Conservation (phyloP, 345 rosid genomes). For the Aquilaria sinensis region DNA sequence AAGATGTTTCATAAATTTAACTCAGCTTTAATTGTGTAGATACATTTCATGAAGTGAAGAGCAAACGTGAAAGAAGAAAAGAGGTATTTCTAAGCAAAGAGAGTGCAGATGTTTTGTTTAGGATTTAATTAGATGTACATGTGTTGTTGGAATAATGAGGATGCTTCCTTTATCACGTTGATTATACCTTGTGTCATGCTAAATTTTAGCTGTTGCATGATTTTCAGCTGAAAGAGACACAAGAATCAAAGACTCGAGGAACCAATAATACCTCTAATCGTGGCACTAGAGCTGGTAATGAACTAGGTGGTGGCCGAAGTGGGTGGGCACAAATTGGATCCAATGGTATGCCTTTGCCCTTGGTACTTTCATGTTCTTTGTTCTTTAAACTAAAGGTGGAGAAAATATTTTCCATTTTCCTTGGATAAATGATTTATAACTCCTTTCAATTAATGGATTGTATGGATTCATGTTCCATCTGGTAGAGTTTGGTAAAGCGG, state of each 20-base stretch:
- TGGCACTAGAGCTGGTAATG: constrained; percentile 20
- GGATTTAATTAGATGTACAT: neutral
- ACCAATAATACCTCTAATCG: constrained; percentile 11
- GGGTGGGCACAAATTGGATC: constrained; percentile 11
- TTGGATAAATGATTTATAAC: too few species aligned
- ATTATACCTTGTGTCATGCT: neutral
- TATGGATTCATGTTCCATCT: constrained; percentile 14
- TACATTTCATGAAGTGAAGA: constrained; percentile 58
- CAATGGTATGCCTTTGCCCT: constrained; percentile 26
- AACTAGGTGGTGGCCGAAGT: constrained; percentile 17
- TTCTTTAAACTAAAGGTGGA: constrained; percentile 5
- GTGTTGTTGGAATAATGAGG: neutral
- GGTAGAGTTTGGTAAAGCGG: constrained; percentile 33
- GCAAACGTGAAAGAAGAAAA: constrained; percentile 55
- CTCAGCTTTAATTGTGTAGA: constrained; percentile 28
- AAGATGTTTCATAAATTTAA: constrained; percentile 2
- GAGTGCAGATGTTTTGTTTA: neutral
- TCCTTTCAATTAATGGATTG: too few species aligned
- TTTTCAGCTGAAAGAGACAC: constrained; percentile 35
- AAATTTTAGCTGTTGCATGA: constrained; percentile 1
- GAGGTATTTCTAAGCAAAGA: constrained; percentile 26
- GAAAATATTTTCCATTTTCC: too few species aligned
- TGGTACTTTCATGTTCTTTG: constrained; percentile 7
- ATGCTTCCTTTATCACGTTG: neutral
- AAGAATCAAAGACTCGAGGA: constrained; percentile 24